These are phyloP conservation scores for Boehmeria nivea DNA, from an alignment of 306 rosid species.

Conservation along the genomic window DNA sequence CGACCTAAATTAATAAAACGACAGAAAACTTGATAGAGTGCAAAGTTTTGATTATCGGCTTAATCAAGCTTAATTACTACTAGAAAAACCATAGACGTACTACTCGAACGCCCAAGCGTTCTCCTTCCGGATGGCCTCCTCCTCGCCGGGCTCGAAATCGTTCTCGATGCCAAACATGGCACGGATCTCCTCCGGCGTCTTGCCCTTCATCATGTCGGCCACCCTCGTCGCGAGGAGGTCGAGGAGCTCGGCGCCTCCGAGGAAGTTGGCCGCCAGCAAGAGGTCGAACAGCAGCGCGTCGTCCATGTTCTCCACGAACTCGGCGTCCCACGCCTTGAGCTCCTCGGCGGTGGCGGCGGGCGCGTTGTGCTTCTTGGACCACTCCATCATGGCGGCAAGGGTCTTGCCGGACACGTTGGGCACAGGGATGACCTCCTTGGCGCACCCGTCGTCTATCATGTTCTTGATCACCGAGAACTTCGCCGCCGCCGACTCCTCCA, in stretches of 20 bases:
- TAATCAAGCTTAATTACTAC: too few species aligned
- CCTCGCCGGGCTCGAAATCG: background rate
- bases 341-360: too few species aligned
- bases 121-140: background rate
- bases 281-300: background rate
- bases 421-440: background rate
- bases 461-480: background rate
- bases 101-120: background rate
- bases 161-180: background rate
- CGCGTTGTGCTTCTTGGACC: background rate
- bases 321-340: background rate
- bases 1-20: too few species aligned
- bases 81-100: background rate
- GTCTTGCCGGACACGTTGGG: background rate
- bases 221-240: too few species aligned
- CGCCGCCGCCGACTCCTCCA: background rate
- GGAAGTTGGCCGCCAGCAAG: background rate
- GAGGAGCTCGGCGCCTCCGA: background rate
- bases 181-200: background rate
- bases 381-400: background rate
- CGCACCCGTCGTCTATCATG: background rate
- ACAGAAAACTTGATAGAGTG: too few species aligned
- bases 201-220: background rate
- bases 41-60: too few species aligned
- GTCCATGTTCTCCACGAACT: background rate